These are phyloP conservation scores for Panaeolus papilionaceus DNA, from an alignment of 768 basidiomycete species.

Conservation along the genomic window DNA sequence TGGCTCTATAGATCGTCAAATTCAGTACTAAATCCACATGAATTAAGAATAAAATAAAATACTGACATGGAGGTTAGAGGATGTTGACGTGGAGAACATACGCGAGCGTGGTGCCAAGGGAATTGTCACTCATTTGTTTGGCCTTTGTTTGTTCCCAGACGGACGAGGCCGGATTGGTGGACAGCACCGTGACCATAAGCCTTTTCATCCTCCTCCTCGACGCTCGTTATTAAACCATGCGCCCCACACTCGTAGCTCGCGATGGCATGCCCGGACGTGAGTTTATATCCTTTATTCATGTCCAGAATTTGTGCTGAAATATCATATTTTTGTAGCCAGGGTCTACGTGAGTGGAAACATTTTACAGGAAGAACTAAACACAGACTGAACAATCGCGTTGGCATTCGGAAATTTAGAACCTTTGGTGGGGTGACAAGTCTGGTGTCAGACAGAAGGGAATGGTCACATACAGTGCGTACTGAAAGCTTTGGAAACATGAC, in stretches of 20 bases:
- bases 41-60: conserved; percentile 17
- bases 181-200: conserved; percentile 21
- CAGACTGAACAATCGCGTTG: conserved; percentile 13
- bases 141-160: conserved; percentile 32
- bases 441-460: conserved; percentile 75
- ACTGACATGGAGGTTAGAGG: conserved; percentile 5
- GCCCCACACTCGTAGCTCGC: conserved; percentile 60
- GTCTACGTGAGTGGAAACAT: conserved; percentile 68
- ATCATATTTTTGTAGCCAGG: conserved; percentile 58
- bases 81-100: conserved; percentile 16
- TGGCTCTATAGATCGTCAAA: conserved; percentile 14
- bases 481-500: neutral
- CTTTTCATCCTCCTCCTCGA: conserved; percentile 26
- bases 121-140: conserved; percentile 16
- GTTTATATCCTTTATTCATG: conserved; percentile 35
- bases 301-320: neutral
- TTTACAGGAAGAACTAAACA: neutral
- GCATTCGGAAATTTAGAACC: conserved; percentile 52
- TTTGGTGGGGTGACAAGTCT: conserved; percentile 89
- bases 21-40: neutral
- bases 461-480: conserved; percentile 76
- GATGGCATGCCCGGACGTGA: conserved; percentile 88
- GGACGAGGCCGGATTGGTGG: conserved; percentile 42
- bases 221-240: conserved; percentile 52
- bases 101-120: conserved; percentile 15